Evolutionary conservation across 257 asterid species (phyloP), one percentile per base, ranked within the genome.

Genomic region (Osmanthus fragrans): DNA sequence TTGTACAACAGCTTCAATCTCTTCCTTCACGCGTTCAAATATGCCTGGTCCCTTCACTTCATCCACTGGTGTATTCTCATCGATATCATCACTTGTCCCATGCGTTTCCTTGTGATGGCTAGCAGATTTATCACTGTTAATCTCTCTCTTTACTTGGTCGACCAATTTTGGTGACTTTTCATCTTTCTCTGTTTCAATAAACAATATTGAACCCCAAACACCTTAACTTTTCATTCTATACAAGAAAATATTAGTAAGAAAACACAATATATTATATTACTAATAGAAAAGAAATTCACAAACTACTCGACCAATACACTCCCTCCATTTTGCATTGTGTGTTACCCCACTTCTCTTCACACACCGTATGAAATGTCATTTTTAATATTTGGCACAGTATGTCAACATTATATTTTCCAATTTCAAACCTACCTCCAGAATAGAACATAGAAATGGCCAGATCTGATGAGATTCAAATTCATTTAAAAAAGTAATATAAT

Each of bases 41-140:
- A 95, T 88, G 45, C 87, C 47, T 5, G 99, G 99, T 10, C 90
- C 98, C 78, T 91, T 92, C 25, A 95, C 90, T 73, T 89, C 94
- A 71, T 88, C 94, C 7, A 86, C 74, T 0, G 89, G 87, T 33
- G 99, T 92, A 78, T 75, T 87, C 74, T 84, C 88, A 74, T 89
- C 87, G 29, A 95, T 90, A 69, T 88, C 94, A 51, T 82, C 86
- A 23, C 94, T 95, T 25, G 73, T 86, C 82, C 99, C 98, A 30
- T 95, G 98, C 0, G 99, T 95, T 84, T 95, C 99, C 80, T 84
- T 84, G 78, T 83, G 75, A 82, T 90, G 96, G 39, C 5, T 80
- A 15, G 88, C 81, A 19, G 90, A 77, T 34, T 82, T 85, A 15
- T 80, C 86, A 10, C 72, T 39, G 25, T 82, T 86, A 2, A 32